Base-by-base conservation (phyloP, 768 basidiomycete genomes). In the Lactifluus pinguis region DNA sequence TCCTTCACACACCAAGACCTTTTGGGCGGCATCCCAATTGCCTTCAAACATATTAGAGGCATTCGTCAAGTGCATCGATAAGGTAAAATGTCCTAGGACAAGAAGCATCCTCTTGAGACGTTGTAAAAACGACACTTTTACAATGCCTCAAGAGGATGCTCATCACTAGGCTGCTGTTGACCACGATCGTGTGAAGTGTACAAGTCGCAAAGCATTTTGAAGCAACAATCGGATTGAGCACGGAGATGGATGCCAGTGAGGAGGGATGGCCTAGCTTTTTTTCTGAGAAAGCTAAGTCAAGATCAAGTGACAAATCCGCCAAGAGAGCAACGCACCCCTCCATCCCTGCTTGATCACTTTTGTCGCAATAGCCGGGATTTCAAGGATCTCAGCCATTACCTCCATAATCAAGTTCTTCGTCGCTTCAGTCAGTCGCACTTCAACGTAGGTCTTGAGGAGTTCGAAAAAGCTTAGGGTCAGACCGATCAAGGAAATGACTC, bases 341-440 rank as follows among this genome's bases (percentile, higher is more conserved):
- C 39, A 32, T 19, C 57, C 19, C 15, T 44, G 41, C 13, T 19
- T 57, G 34, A 57, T 51, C 32, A 25, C 41, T 21, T 57, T 44
- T 6, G 57, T 57, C 8, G 57, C 41, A 8, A 51, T 44, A 1
- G 57, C 57, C 17, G 51, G 49, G 49, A 57, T 50, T 42, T 41
- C 57, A 1, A 57, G 57, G 15, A 57, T 41, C n/a, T 57, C 57
- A 7, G 32, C 49, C 41, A 51, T 57, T 41, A 51, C 51, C 41
- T 57, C 32, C 21, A 38, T 19, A 11, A 50, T 57, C 39, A 42
- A 17, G 6, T 36, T 39, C 9, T 10, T 51, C 57, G 44, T 57
- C n/a, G 8, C 30, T 19, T 32, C 30, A 10, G 57, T 32, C 3
- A 32, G 39, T 21, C 30, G 57, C 14, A 57, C 57, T 19, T 44